phyloP scores from a whole-genome alignment of 2,329 filamentous ascomycete species.

The Botryosphaeria dothidea region DNA sequence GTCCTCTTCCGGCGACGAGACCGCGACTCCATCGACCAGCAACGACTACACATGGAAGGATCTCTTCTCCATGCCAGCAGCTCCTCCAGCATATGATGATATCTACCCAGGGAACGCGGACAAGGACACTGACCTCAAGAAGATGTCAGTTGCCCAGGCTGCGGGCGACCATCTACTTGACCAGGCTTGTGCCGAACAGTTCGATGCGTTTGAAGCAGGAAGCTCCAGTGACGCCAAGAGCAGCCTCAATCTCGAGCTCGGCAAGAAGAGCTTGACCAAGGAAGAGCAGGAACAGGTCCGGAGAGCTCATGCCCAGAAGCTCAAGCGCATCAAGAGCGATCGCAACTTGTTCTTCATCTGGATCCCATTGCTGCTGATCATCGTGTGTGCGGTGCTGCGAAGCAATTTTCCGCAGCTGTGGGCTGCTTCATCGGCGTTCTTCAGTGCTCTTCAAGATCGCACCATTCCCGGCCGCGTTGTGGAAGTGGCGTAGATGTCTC shows the following conservation, averaged over 20 bases:
- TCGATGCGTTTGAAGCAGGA: slow-evolving; percentile 50
- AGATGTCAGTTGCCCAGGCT: slow-evolving; percentile 59
- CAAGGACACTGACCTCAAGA: slow-evolving; percentile 45
- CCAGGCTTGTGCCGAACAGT: slow-evolving; percentile 56
- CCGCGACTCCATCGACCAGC: slow-evolving; percentile 34
- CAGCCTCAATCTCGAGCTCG: slow-evolving; percentile 37
- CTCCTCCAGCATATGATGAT: slow-evolving; percentile 74
- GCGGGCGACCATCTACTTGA: slow-evolving; percentile 62
- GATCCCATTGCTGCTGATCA: slow-evolving; percentile 49
- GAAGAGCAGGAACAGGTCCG: slow-evolving; percentile 50
- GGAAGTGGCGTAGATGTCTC: slow-evolving; percentile 5
- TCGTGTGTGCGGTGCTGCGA: slow-evolving; percentile 54
- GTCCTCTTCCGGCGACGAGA: slow-evolving; percentile 25
- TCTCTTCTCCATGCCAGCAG: slow-evolving; percentile 38
- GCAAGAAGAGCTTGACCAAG: slow-evolving; percentile 43
- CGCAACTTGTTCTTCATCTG: slow-evolving; percentile 56
- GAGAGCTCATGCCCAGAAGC: slow-evolving; percentile 47
- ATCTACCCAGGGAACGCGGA: slow-evolving; percentile 62
- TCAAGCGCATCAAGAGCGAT: slow-evolving; percentile 52
- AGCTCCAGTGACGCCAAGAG: background rate
- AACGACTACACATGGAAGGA: slow-evolving; percentile 23
- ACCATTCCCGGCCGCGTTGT: slow-evolving; percentile 2
- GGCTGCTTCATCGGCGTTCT: slow-evolving; percentile 6
- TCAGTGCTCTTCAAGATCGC: slow-evolving; percentile 1
- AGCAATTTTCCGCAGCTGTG: slow-evolving; percentile 53